Conservation (phyloP, 2,329 filamentous ascomycete species). For the Diaporthe humulicola region DNA sequence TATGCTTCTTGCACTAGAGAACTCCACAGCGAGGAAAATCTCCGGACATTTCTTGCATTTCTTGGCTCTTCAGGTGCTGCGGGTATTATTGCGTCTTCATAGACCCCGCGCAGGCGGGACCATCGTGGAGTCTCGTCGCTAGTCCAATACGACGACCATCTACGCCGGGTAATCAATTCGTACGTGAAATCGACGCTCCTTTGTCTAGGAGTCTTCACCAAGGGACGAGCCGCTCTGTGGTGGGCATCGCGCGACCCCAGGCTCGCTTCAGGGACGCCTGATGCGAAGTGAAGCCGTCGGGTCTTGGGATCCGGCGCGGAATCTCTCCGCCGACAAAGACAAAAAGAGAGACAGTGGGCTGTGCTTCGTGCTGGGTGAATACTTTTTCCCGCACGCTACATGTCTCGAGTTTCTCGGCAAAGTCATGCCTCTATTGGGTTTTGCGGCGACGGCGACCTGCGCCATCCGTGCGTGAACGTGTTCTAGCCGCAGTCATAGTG, state of each 20-base stretch:
- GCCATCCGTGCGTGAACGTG: neutral
- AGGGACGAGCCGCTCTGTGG: neutral
- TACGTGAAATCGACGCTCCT: neutral
- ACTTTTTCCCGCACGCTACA: neutral
- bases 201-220: neutral
- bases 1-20: neutral
- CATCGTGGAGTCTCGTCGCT: conserved; percentile 27
- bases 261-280: neutral
- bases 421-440: neutral
- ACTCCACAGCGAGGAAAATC: conserved; percentile 9
- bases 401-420: neutral
- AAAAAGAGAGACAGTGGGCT: neutral
- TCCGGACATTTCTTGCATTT: neutral
- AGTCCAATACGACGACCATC: conserved; percentile 3
- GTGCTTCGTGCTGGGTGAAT: neutral
- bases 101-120: conserved; percentile 5
- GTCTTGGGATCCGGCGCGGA: neutral
- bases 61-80: neutral
- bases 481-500: neutral
- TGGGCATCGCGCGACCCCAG: neutral
- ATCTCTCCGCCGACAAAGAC: neutral
- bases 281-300: neutral
- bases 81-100: conserved; percentile 17
- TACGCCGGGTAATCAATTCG: neutral
- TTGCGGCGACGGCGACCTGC: neutral